A percentile compares a stretch with the other conserved stretches of the same genome.
Conservation (phyloP, 257 asterid genomes). For the Jasminum sambac region DNA sequence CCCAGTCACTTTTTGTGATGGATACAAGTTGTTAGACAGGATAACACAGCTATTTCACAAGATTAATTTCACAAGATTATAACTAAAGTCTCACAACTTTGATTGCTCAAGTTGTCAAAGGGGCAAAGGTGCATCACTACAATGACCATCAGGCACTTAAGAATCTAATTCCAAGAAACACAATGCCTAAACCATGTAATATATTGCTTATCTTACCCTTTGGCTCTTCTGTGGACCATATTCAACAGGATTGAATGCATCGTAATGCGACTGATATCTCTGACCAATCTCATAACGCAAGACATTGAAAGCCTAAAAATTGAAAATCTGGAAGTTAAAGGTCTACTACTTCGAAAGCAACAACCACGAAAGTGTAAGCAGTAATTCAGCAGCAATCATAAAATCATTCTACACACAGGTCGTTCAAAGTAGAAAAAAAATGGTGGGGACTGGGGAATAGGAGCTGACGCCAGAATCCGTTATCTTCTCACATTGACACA, state of each 20-base stretch:
- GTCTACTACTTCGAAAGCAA: constrained; percentile 18
- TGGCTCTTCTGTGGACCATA: constrained; percentile 96
- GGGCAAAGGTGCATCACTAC: not conserved
- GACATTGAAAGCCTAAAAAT: constrained; percentile 80
- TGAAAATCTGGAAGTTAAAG: constrained; percentile 17
- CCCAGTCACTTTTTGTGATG: not conserved
- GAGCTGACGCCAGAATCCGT: not conserved
- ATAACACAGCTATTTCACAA: constrained; percentile 4
- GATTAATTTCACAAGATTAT: constrained; percentile 4
- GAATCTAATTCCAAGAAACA: not conserved
- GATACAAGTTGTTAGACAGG: constrained; percentile 9
- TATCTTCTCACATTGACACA: not conserved
- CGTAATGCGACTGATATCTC: constrained; percentile 84
- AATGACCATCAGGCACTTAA: not conserved
- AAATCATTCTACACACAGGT: not conserved
- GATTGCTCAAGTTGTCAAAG: not conserved
- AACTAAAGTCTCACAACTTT: not conserved
- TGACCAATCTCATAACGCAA: constrained; percentile 89
- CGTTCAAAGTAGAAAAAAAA: not conserved
- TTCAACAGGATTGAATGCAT: constrained; percentile 87
- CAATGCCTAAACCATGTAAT: not conserved
- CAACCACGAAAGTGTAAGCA: constrained; percentile 16
- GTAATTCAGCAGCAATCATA: not conserved
- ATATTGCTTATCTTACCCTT: constrained; percentile 54
- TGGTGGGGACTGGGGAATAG: not conserved